Evolutionary conservation across 2,329 filamentous ascomycete genomes (phyloP).

Genomic region (Aspergillus versicolor): DNA sequence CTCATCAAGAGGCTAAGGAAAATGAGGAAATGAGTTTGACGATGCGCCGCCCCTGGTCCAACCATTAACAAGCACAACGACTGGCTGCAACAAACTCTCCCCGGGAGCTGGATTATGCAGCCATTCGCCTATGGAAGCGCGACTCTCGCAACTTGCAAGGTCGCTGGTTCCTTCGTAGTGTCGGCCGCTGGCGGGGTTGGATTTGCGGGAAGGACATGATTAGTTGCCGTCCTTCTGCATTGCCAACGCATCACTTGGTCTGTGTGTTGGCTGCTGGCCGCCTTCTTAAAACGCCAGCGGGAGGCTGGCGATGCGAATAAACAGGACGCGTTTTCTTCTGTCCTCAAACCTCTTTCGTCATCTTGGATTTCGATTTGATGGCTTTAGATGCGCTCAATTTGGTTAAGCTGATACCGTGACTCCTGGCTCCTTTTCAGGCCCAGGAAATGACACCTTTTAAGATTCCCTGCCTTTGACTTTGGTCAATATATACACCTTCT

Average conservation of each 20-base stretch:
- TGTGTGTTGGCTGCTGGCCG: conserved; percentile 21
- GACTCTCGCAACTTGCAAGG: conserved; percentile 1
- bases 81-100: neutral
- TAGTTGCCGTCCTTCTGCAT: conserved; percentile 28
- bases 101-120: neutral
- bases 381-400: neutral
- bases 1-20: neutral
- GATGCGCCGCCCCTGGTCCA: neutral
- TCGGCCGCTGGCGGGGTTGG: conserved; percentile 16
- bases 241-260: conserved; percentile 32
- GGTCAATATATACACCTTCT: neutral
- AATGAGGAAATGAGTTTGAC: neutral
- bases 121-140: conserved; percentile 11
- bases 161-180: neutral
- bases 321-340: conserved; percentile 11
- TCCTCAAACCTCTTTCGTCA: neutral
- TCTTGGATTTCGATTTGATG: neutral
- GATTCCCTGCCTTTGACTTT: neutral
- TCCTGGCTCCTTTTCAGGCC: neutral
- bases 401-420: neutral
- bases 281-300: neutral
- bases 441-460: neutral
- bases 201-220: conserved; percentile 22
- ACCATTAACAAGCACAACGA: neutral
- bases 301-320: conserved; percentile 15